Evolutionary conservation across 176 grass and related monocot species (phyloP).

Genomic region (Triticum timopheevii): DNA sequence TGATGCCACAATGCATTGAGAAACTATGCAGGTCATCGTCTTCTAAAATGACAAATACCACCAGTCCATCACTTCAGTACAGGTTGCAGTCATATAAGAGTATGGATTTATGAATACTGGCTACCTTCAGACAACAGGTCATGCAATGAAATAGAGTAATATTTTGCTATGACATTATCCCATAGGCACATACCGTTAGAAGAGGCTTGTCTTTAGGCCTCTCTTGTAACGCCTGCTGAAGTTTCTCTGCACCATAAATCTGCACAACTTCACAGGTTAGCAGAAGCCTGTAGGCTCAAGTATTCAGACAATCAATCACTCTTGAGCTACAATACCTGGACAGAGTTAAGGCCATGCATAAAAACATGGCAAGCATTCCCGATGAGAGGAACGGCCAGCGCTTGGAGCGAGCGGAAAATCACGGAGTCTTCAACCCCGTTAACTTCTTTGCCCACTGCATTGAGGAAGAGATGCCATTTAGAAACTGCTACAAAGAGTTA

Average conservation of each 20-base stretch:
- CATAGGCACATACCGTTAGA: constrained; percentile 67
- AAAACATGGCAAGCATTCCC: constrained; percentile 90
- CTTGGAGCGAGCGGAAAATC: constrained; percentile 68
- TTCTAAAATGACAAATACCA: not conserved
- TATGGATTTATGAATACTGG: not conserved
- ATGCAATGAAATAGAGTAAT: not conserved
- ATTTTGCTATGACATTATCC: no score
- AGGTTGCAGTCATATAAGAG: not conserved
- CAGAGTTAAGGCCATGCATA: constrained; percentile 92
- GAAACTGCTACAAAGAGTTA: not conserved
- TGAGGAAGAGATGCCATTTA: not conserved
- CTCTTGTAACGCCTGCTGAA: constrained; percentile 70
- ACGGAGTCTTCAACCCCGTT: constrained; percentile 68
- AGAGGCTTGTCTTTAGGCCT: constrained; percentile 77
- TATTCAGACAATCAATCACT: not conserved
- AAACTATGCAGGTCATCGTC: not conserved
- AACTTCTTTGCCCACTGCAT: constrained; percentile 63
- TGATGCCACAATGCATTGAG: no score
- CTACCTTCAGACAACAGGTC: not conserved
- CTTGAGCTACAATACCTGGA: constrained; percentile 61
- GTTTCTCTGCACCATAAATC: constrained; percentile 93
- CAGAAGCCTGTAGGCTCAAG: not conserved
- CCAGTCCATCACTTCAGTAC: not conserved
- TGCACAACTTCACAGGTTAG: constrained; percentile 41
- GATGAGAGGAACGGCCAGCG: constrained; percentile 76